Evolutionary conservation across 2,329 filamentous ascomycete species (phyloP), one percentile per base, ranked within the genome.

Genomic region (Talaromyces sp.): DNA sequence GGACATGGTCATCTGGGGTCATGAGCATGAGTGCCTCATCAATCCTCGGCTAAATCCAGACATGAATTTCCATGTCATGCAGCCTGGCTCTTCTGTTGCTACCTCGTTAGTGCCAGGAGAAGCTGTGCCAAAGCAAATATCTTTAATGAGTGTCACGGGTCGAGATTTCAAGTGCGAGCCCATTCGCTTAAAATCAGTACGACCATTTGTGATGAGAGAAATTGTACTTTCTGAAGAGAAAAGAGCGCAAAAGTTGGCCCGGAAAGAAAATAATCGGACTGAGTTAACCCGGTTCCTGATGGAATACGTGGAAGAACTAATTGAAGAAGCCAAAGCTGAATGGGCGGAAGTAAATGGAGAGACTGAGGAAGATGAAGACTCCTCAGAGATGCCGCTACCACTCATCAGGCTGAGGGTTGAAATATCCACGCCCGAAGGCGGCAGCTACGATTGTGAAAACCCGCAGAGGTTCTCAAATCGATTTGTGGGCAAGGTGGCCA

Each of bases 21-120:
- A 99, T 66, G 94, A 99, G 72, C 94, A 99, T 68, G 93, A 99
- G 71, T 99, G 94, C 67, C 71, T 93, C 7, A 96, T 99, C 58
- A 86, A 96, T 40, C 94, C 94, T 0, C 77, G 79, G 1, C 80
- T 86, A 42, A 99, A 97, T 64, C 84, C 89, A 0, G 91, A 96
- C 66, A 96, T 88, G 43, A 88, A 88, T 0, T 99, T 99, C 63
- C 86, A 94, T 62, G 93, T 99, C 58, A 97, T 99, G 85, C 94
- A 99, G 66, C 94, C 94, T 0, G 94, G 94, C 0, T 99, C 94
- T 0, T 97, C 94, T 0, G 88, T 99, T 0, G 94, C 93, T 0
- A 99, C 94, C 1, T 97, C 94, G 0, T 78, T 99, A 0, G 86
- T 94, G 8, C 88, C 89, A 0, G 92, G 92, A 24, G 94, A 99